Base-by-base conservation (phyloP, 1,284 basidiomycete species). In the Pseudozyma pruni region DNA sequence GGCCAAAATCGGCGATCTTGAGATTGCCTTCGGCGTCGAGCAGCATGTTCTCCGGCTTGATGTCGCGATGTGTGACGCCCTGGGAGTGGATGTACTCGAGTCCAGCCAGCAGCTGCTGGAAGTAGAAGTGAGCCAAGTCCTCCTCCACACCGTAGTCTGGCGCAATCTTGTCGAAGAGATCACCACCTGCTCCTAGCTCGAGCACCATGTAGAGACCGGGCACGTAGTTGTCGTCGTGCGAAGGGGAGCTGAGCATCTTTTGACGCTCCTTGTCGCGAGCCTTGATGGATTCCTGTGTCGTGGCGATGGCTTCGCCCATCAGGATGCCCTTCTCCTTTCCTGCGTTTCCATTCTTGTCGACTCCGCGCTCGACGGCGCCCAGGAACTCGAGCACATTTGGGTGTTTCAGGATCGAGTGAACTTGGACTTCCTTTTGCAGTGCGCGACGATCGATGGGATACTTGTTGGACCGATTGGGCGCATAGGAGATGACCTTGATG, bases 1-100 rank as follows among this genome's bases (percentile, higher is more conserved):
- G 86, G 0, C 96, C 96, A 83, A 98, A 98, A 80, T 98, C 95
- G 1, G 92, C 91, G 46, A 98, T 90, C 81, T 98, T 97, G 74
- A 98, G 87, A 23, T 81, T 81, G 22, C 81, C 79, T 22, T 79
- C 74, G 5, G 90, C 93, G 46, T 87, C 83, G 6, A 84, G 71
- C 5, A 85, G 78, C 70, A 84, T 79, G 52, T 85, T 85, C 54
- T 85, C 84, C 0, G 84, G 84, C 72, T 85, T 85, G 75, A 85
- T 76, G 49, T 85, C 84, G 19, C 84, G 80, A 59, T 85, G 84
- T 17, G 81, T 81, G 20, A 85, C 82, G n/a, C 84, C 84, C 89
- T 95, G 76, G 6, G 66, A 53, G 78, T 97, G 93, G 6, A 98
- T 86, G 82, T 91, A 90, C 55, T 82, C 77, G 17, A 88, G 87